A percentile compares a stretch with the other conserved stretches of the same genome.
phyloP scores from a whole-genome alignment of 2,329 filamentous ascomycete species.

The Aspergillus sp. region DNA sequence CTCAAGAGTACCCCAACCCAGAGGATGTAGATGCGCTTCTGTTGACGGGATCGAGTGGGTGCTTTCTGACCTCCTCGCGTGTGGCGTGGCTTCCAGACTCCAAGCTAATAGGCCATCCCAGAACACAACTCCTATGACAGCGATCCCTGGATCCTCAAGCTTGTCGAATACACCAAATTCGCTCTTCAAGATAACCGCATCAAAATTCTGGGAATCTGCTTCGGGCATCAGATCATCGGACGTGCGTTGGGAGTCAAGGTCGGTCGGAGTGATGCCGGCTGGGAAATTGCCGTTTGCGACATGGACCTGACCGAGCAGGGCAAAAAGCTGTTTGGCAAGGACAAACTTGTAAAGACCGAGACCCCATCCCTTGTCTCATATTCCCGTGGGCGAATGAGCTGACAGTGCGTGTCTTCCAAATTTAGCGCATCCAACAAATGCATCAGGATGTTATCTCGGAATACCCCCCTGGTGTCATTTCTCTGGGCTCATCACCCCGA shows the following conservation, averaged over 20 bases:
- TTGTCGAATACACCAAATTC: slow-evolving; percentile 67
- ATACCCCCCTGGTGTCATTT: slow-evolving; percentile 61
- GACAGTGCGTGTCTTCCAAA: background rate
- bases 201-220: slow-evolving; percentile 77
- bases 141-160: slow-evolving; percentile 71
- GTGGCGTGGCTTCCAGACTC: no score
- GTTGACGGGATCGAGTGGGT: slow-evolving; percentile 68
- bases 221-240: slow-evolving; percentile 82
- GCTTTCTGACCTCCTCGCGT: background rate
- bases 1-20: slow-evolving; percentile 68
- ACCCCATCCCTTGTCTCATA: no score
- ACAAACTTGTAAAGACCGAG: slow-evolving; percentile 54
- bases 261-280: slow-evolving; percentile 65
- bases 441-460: slow-evolving; percentile 73
- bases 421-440: slow-evolving; percentile 70
- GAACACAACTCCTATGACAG: slow-evolving; percentile 73
- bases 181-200: slow-evolving; percentile 63
- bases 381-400: background rate
- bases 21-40: slow-evolving; percentile 78
- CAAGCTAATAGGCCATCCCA: slow-evolving; percentile 28
- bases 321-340: slow-evolving; percentile 67
- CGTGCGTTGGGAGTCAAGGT: slow-evolving; percentile 70
- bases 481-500: slow-evolving; percentile 62
- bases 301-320: slow-evolving; percentile 68
- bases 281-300: slow-evolving; percentile 77